A percentile compares a stretch with the other conserved stretches of the same genome.
Evolutionary conservation across 1,284 basidiomycete genomes (phyloP).

Genomic region (Malassezia globosa): DNA sequence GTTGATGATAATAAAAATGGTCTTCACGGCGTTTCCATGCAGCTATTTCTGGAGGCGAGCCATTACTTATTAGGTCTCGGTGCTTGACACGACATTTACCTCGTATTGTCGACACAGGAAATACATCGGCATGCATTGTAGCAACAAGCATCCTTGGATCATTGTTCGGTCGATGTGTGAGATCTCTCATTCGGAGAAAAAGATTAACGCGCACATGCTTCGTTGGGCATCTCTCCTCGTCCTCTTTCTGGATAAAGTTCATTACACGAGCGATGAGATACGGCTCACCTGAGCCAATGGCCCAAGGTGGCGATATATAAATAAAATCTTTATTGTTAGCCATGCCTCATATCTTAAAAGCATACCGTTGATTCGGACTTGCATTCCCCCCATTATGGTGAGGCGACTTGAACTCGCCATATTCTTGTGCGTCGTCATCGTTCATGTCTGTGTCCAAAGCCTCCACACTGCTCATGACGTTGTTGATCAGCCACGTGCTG

Average conservation of each 20-base stretch:
- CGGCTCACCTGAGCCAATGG: slow-evolving; percentile 68
- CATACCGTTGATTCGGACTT: slow-evolving; percentile 38
- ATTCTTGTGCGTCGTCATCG: no score
- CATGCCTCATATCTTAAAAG: not conserved
- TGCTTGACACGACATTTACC: slow-evolving; percentile 85
- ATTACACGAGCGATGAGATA: slow-evolving; percentile 90
- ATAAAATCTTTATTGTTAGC: slow-evolving; percentile 2
- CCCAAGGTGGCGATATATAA: slow-evolving; percentile 83
- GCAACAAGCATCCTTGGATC: slow-evolving; percentile 81
- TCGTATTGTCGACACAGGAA: slow-evolving; percentile 79
- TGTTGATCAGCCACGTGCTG: no score
- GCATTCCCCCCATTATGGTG: no score
- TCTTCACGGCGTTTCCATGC: slow-evolving; percentile 93
- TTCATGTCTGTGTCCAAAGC: no score
- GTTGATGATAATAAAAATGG: slow-evolving; percentile 82
- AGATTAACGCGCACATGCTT: slow-evolving; percentile 67
- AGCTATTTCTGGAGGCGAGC: slow-evolving; percentile 58
- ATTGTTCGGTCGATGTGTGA: slow-evolving; percentile 67
- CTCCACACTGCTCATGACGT: no score
- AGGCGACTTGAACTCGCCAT: no score
- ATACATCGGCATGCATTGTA: slow-evolving; percentile 87
- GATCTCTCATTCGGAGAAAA: slow-evolving; percentile 83
- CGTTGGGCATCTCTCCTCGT: slow-evolving; percentile 53
- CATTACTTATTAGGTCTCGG: slow-evolving; percentile 68
- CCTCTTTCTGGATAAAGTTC: slow-evolving; percentile 71